phyloP scores from a whole-genome alignment of 805 yeast species.

The Tanozyma kutaoensis region DNA sequence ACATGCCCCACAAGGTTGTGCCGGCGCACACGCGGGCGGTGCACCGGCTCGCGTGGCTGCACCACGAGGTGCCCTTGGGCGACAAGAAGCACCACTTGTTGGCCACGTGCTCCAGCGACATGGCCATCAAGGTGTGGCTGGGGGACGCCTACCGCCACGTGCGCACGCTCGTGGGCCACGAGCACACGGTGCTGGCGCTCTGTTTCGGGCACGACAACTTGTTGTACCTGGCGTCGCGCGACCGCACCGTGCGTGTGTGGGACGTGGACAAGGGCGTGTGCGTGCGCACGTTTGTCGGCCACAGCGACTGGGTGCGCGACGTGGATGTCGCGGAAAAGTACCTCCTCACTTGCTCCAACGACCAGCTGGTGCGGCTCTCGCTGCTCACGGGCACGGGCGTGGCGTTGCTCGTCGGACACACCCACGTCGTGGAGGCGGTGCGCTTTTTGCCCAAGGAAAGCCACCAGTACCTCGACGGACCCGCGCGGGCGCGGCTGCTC shows the following conservation, averaged over 20 bases:
- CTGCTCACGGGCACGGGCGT: constrained; percentile 54
- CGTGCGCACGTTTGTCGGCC: constrained; percentile 55
- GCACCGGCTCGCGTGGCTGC: constrained; percentile 43
- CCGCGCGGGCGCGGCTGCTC: no score
- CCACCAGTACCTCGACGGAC: constrained; percentile 36
- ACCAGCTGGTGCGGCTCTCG: constrained; percentile 57
- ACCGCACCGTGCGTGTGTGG: constrained; percentile 50
- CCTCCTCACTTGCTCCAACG: constrained; percentile 65
- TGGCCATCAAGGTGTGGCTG: constrained; percentile 62
- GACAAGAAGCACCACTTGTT: constrained; percentile 13
- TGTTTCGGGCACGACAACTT: no score
- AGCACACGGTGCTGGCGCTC: constrained; percentile 53
- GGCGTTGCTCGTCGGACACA: constrained; percentile 60
- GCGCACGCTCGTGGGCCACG: constrained; percentile 71
- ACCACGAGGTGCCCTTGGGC: constrained; percentile 21
- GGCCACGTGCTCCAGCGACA: constrained; percentile 37
- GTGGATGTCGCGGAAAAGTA: constrained; percentile 33
- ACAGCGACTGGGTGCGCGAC: constrained; percentile 79
- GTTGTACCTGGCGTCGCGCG: constrained; percentile 53
- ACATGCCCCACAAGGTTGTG: constrained; percentile 44
- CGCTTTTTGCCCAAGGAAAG: constrained; percentile 48
- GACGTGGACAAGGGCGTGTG: constrained; percentile 59
- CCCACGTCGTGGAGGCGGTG: constrained; percentile 69
- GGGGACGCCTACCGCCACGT: constrained; percentile 35
- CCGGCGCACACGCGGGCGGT: constrained; percentile 70